Conservation (phyloP, 2,329 filamentous ascomycete genomes). For the Colletotrichum echinochloae region DNA sequence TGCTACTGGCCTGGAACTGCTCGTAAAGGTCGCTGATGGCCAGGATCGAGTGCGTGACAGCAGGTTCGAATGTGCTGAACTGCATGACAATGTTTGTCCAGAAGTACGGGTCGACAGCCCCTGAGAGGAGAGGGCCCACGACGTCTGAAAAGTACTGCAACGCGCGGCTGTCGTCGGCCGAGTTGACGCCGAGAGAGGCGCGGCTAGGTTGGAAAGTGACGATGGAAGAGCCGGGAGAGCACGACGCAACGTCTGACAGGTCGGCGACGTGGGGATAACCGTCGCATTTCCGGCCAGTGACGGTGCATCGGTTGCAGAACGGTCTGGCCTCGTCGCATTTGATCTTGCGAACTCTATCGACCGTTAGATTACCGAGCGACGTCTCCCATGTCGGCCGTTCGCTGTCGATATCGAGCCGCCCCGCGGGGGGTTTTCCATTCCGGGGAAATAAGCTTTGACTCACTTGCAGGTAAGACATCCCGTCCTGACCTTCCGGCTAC, state of each 20-base stretch:
- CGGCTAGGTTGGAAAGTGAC: slow-evolving; percentile 33
- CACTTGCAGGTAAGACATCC: slow-evolving; percentile 68
- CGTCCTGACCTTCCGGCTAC: slow-evolving; percentile 59
- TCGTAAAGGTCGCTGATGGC: slow-evolving; percentile 63
- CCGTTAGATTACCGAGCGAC: not conserved
- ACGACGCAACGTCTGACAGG: slow-evolving; percentile 35
- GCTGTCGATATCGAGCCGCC: not conserved
- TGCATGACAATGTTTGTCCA: slow-evolving; percentile 60
- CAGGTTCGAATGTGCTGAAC: slow-evolving; percentile 58
- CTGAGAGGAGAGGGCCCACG: slow-evolving; percentile 52
- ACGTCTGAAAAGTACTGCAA: slow-evolving; percentile 51
- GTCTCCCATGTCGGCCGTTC: not conserved
- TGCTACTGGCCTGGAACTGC: slow-evolving; percentile 36
- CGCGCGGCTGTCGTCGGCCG: slow-evolving; percentile 41
- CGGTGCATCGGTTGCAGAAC: slow-evolving; percentile 63
- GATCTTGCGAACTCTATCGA: slow-evolving; percentile 62
- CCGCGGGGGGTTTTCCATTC: not conserved
- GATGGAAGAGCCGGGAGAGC: slow-evolving; percentile 35
- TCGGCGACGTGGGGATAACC: slow-evolving; percentile 56
- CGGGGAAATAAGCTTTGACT: slow-evolving; percentile 44
- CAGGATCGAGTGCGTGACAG: slow-evolving; percentile 61
- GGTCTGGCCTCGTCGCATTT: slow-evolving; percentile 70
- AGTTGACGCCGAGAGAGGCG: slow-evolving; percentile 36
- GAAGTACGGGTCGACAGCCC: slow-evolving; percentile 57
- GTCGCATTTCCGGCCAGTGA: slow-evolving; percentile 68